A percentile compares a stretch with the other conserved stretches of the same genome.
phyloP scores from a whole-genome alignment of 1,139 yeast species.

The Blastobotrys malaysiensis region DNA sequence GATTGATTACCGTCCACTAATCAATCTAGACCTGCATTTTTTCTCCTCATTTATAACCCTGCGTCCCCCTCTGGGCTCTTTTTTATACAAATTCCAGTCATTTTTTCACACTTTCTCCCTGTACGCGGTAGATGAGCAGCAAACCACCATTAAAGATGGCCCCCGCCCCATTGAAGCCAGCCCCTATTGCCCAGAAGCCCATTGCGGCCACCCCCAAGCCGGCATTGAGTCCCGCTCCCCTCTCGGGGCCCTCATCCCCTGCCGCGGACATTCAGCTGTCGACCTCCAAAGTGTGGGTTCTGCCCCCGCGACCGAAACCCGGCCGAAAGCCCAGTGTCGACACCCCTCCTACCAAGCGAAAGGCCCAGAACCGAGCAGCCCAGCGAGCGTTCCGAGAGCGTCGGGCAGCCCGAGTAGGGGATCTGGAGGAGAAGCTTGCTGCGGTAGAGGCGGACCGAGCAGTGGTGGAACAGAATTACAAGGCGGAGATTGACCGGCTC shows the following conservation, averaged over 20 bases:
- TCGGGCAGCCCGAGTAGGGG: slow-evolving; percentile 56
- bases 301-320: slow-evolving; percentile 88
- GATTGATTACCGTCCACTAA: background rate
- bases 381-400: slow-evolving; percentile 88
- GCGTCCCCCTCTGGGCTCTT: background rate
- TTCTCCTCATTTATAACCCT: background rate
- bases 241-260: slow-evolving; percentile 2
- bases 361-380: slow-evolving; percentile 93
- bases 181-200: slow-evolving; percentile 7
- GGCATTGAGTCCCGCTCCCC: slow-evolving; percentile 10
- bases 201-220: slow-evolving; percentile 5
- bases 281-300: slow-evolving; percentile 84
- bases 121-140: background rate
- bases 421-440: slow-evolving; percentile 49
- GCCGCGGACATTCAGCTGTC: slow-evolving; percentile 20
- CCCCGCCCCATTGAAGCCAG: slow-evolving; percentile 3
- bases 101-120: background rate
- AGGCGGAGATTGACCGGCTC: background rate
- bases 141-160: slow-evolving; percentile 3
- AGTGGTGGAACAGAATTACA: background rate
- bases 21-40: background rate
- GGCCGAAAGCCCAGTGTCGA: slow-evolving; percentile 81
- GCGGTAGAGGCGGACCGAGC: slow-evolving; percentile 56
- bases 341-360: slow-evolving; percentile 50
- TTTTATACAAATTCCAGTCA: too few relatives aligned